Conservation (phyloP, 2,329 filamentous ascomycete species). For the Capronia americana region DNA sequence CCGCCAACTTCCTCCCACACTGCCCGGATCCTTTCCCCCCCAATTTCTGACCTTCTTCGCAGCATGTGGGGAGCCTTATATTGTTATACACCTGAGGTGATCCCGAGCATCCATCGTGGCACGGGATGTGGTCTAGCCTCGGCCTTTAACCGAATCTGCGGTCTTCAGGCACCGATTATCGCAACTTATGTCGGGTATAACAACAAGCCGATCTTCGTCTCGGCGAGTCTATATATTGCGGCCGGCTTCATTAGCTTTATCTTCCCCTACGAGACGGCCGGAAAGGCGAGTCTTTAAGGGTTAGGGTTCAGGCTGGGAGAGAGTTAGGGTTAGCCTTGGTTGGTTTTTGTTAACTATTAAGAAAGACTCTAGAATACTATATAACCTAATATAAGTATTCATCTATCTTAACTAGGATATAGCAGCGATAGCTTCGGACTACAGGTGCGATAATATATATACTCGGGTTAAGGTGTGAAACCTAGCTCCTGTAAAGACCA, state of each 20-base stretch:
- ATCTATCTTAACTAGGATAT: neutral
- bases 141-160: slow-evolving; percentile 74
- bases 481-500: slow-evolving; percentile 33
- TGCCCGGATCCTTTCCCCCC: slow-evolving; percentile 50
- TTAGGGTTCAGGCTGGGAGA: too few species aligned
- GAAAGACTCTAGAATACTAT: too few species aligned
- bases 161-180: slow-evolving; percentile 70
- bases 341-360: too few species aligned
- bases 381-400: too few species aligned
- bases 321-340: too few species aligned
- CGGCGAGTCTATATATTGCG: slow-evolving; percentile 45
- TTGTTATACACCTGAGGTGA: slow-evolving; percentile 75
- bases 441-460: neutral
- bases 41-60: neutral
- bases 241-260: slow-evolving; percentile 25
- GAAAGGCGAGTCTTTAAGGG: slow-evolving; percentile 31
- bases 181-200: slow-evolving; percentile 33
- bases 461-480: slow-evolving; percentile 14
- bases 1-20: too few species aligned
- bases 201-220: slow-evolving; percentile 47
- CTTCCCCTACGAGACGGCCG: slow-evolving; percentile 29
- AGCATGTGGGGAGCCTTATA: slow-evolving; percentile 67
- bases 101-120: slow-evolving; percentile 69
- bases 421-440: neutral
- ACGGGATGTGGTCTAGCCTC: slow-evolving; percentile 77